Evolutionary conservation across 2,329 filamentous ascomycete species (phyloP).

Genomic region (Verruconis gallopava): DNA sequence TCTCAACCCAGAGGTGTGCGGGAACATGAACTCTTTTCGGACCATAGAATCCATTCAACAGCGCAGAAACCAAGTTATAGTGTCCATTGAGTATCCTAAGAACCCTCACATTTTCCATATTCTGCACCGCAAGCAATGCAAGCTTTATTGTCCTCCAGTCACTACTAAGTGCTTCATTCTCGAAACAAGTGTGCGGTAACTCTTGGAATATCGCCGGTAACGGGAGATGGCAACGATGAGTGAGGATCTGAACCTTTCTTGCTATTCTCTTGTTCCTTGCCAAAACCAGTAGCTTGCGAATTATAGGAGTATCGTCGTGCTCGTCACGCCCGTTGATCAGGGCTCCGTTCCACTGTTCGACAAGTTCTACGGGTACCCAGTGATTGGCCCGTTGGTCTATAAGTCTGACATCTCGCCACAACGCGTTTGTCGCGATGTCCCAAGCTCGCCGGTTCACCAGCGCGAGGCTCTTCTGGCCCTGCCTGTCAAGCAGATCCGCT

Average conservation of each 20-base stretch:
- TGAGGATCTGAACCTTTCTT: constrained; percentile 29
- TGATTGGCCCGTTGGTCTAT: not conserved
- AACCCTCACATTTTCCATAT: constrained; percentile 31
- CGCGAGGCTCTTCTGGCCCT: not conserved
- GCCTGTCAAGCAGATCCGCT: not conserved
- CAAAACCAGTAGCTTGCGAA: constrained; percentile 29
- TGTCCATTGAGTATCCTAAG: constrained; percentile 33
- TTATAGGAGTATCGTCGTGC: constrained; percentile 10
- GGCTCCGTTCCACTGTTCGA: not conserved
- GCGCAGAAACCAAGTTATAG: constrained; percentile 25
- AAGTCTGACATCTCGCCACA: constrained; percentile 9
- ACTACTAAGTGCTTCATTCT: constrained; percentile 25
- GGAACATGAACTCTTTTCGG: constrained; percentile 19
- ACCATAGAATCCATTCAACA: constrained; percentile 29
- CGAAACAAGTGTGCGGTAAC: constrained; percentile 28
- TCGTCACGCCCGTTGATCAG: constrained; percentile 3
- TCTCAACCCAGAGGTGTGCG: constrained; percentile 34
- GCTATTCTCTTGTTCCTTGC: constrained; percentile 29
- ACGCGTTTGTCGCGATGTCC: not conserved
- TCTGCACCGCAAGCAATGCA: constrained; percentile 23
- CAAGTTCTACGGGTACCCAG: constrained; percentile 3
- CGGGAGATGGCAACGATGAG: constrained; percentile 34
- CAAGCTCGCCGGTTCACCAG: not conserved
- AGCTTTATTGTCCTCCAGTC: constrained; percentile 29
- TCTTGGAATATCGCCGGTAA: constrained; percentile 32